These are phyloP conservation scores for Rhodotorula sp. DNA, from an alignment of 1,284 basidiomycete species.

Conservation along the genomic window DNA sequence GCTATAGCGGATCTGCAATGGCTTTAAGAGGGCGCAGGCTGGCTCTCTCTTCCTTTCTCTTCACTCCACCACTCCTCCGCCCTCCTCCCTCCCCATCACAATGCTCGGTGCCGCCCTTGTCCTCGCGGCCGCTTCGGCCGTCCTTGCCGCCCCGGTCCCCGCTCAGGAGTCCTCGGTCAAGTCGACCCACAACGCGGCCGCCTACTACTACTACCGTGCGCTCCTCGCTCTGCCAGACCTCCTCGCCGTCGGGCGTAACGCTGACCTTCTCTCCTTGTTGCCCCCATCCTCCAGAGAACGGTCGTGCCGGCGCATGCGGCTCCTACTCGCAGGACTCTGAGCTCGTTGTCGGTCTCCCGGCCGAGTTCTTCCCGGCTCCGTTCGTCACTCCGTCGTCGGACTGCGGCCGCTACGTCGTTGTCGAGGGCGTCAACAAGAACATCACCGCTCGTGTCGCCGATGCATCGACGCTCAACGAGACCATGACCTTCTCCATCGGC, in stretches of 20 bases:
- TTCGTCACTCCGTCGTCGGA: constrained; percentile 28
- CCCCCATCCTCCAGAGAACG: too few relatives aligned
- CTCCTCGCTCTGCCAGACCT: neutral
- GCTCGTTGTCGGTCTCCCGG: constrained; percentile 37
- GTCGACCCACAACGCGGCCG: constrained; percentile 30
- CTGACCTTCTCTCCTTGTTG: too few relatives aligned
- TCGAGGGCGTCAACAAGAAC: constrained; percentile 28
- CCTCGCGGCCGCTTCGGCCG: constrained; percentile 10
- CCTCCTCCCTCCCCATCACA: neutral
- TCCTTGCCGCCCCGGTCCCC: constrained; percentile 25
- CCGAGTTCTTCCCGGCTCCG: constrained; percentile 34
- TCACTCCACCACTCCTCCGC: neutral
- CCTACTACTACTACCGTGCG: constrained; percentile 27
- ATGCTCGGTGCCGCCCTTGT: constrained; percentile 27
- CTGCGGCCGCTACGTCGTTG: constrained; percentile 40
- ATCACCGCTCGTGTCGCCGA: constrained; percentile 36
- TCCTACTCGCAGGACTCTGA: constrained; percentile 24
- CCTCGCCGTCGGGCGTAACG: too few relatives aligned
- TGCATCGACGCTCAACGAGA: constrained; percentile 29
- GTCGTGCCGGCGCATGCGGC: constrained; percentile 33
- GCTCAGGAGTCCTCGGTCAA: constrained; percentile 25
- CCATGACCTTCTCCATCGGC: constrained; percentile 35
- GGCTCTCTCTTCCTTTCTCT: neutral
- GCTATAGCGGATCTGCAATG: too few relatives aligned
- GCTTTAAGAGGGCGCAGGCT: neutral